A percentile compares a stretch with the other conserved stretches of the same genome.
Evolutionary conservation across 164 flowering plant genomes (phyloP).

Genomic region (Annona cherimola): DNA sequence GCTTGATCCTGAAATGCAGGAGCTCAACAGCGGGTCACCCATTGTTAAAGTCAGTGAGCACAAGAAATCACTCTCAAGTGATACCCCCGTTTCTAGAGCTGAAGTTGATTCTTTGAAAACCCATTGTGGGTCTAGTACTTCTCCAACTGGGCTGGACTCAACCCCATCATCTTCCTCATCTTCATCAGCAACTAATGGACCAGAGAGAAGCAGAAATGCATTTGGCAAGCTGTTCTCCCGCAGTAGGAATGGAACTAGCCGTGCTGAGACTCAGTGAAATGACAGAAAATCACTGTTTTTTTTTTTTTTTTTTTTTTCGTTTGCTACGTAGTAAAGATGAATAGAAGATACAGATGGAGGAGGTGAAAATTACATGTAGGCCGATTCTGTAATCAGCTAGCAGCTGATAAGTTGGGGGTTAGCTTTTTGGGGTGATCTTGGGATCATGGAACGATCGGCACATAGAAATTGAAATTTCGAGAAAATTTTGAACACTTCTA

Average conservation of each 20-base stretch:
- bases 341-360: neutral
- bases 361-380: neutral
- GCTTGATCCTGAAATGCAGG: conserved; percentile 48
- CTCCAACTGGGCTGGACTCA: conserved; percentile 20
- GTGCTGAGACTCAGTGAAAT: conserved; percentile 13
- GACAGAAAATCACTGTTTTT: neutral
- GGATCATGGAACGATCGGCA: neutral
- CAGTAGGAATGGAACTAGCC: conserved; percentile 28
- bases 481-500: neutral
- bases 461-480: neutral
- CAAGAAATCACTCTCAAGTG: conserved; percentile 35
- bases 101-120: conserved; percentile 16
- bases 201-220: conserved; percentile 52
- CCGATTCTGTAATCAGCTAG: neutral
- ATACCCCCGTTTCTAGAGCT: conserved; percentile 27
- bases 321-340: neutral
- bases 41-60: conserved; percentile 21
- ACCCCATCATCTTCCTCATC: conserved; percentile 46
- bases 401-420: neutral
- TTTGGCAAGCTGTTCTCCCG: conserved; percentile 61
- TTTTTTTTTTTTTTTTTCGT: neutral
- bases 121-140: conserved; percentile 19
- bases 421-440: neutral
- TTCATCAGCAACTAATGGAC: conserved; percentile 19
- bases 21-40: conserved; percentile 23